Evolutionary conservation across 164 flowering plant species (phyloP).

Genomic region (Aristolochia contorta): DNA sequence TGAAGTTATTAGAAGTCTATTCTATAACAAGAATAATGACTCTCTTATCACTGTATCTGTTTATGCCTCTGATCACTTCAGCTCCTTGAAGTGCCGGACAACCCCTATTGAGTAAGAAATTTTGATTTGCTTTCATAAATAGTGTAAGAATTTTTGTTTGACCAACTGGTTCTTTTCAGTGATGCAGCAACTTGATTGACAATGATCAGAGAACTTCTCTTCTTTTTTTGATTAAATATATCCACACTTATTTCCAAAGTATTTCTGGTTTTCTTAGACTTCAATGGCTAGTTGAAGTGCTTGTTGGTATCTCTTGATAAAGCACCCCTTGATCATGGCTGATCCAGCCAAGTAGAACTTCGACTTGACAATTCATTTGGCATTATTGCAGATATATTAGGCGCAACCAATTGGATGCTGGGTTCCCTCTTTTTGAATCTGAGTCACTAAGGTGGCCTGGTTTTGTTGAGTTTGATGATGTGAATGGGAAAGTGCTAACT

Average conservation of each 20-base stretch:
- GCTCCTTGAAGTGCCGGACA: slow-evolving; percentile 84
- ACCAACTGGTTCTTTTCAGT: no score
- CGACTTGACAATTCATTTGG: not conserved
- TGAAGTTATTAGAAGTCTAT: slow-evolving; percentile 81
- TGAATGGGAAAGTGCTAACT: slow-evolving; percentile 25
- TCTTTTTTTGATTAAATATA: not conserved
- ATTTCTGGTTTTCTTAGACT: no score
- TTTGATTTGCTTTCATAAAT: not conserved
- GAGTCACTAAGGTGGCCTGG: slow-evolving; percentile 30
- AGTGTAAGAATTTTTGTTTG: no score
- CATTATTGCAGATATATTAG: slow-evolving; percentile 9
- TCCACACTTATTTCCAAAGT: no score
- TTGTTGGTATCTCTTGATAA: no score
- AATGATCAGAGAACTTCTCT: not conserved
- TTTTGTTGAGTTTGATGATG: slow-evolving; percentile 29
- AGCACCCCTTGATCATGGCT: no score
- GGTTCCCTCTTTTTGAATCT: slow-evolving; percentile 21
- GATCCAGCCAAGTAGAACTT: not conserved
- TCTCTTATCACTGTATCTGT: slow-evolving; percentile 92
- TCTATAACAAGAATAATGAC: slow-evolving; percentile 85
- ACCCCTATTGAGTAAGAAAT: slow-evolving; percentile 64
- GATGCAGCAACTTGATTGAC: not conserved
- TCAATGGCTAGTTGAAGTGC: no score
- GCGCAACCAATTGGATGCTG: slow-evolving; percentile 16
- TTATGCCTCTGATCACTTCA: slow-evolving; percentile 86